A percentile compares a stretch with the other conserved stretches of the same genome.
Conservation (phyloP, 2,329 filamentous ascomycete genomes). For the Beauveria australis region DNA sequence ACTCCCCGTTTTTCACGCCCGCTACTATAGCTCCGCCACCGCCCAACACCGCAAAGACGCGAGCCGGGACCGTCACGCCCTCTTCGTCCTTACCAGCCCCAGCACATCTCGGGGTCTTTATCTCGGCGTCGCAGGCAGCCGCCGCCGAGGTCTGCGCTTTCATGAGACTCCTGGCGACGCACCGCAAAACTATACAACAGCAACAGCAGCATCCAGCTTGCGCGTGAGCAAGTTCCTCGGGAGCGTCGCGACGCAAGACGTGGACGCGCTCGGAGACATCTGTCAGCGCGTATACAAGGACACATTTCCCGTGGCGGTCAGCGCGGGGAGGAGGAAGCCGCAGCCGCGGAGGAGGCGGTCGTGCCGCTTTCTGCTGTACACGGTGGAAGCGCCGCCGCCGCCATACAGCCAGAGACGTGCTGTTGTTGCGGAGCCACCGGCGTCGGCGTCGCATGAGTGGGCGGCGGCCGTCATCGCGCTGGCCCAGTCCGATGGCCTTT, state of each 20-base stretch:
- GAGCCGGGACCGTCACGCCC: neutral
- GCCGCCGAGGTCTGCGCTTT: neutral
- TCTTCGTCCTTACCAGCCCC: neutral
- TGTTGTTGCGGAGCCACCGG: neutral
- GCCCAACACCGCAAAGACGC: neutral
- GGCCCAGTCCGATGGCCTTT: neutral
- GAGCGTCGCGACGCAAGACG: conserved; percentile 14
- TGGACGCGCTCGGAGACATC: conserved; percentile 14
- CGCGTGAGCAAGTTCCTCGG: conserved; percentile 15
- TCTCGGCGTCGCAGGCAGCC: conserved; percentile 2
- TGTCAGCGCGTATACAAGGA: conserved; percentile 8
- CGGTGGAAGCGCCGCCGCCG: neutral
- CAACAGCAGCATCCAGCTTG: conserved; percentile 1
- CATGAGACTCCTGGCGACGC: neutral
- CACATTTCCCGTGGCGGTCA: neutral
- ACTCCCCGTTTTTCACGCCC: neutral
- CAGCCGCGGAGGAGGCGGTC: neutral
- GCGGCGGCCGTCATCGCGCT: neutral
- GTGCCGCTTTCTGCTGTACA: neutral
- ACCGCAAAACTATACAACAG: neutral
- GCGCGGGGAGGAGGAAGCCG: neutral
- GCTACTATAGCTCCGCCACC: neutral
- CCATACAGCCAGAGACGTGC: neutral
- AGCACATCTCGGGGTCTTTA: neutral
- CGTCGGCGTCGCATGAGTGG: conserved; percentile 3